Evolutionary conservation across 139 green algal genomes (phyloP), one percentile per base, ranked within the genome.

Genomic region (Coccomyxa sp.): DNA sequence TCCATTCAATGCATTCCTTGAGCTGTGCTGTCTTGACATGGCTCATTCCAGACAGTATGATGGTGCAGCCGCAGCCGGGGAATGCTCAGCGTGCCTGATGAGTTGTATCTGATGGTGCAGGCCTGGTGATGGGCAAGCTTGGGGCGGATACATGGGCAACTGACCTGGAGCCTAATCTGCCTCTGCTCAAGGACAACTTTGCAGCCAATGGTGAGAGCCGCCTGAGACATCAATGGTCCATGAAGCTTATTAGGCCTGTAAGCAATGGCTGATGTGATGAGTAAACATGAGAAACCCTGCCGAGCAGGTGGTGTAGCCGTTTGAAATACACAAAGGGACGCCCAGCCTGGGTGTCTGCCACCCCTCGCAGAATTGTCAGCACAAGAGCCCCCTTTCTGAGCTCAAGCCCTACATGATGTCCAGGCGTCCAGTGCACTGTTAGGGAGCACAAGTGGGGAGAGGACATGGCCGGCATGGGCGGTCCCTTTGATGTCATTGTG

Each of bases 101-200:
- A 35, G 35, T 7, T 75, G n/a, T 24, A n/a, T 34, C 22, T 64
- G 50, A 6, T 64, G 50, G 18, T 78, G 82, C 86, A 91, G 87
- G 76, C 35, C 74, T 91, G 35, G 85, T 86, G 0, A 39, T 90
- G 50, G 74, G 74, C 7, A 79, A 44, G 41, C 79, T 90, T 55
- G 87, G 89, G 22, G 87, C 83, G 9, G 35, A 77, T 8, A 86
- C 89, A 0, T 80, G 84, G 12, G 83, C 84, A 16, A 93, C 88
- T 16, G 90, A 94, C 79, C 81, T 94, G 64, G 64, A 14, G 7
- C 79, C 78, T 31, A 94, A 94, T 78, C 78, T 94, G 41, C 77
- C 84, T 6, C 84, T 94, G 68, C 77, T 94, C 68, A 39, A 37
- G 1, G 58, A 81, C 14, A 94, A 94, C 70, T 83, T 74, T 40